Conservation (phyloP, 75 land plant genomes). For the Sequoia sempervirens region DNA sequence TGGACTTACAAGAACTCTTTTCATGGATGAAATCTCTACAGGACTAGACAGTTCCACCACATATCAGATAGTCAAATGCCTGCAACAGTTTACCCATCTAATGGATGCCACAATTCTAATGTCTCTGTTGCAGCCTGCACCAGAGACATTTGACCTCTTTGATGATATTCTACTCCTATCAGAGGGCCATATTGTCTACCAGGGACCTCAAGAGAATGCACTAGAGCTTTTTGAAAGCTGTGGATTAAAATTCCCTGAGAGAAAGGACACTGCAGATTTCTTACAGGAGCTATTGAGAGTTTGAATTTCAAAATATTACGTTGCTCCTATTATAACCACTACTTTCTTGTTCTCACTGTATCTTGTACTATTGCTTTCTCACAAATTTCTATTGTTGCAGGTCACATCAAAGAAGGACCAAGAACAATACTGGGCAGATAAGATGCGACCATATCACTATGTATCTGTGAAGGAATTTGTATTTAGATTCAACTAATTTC, state of each 20-base stretch:
- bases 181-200: conserved; percentile 76
- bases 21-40: conserved; percentile 88
- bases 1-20: conserved; percentile 71
- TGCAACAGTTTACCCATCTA: conserved; percentile 67
- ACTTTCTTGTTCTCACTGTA: not conserved
- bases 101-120: conserved; percentile 67
- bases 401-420: conserved; percentile 92
- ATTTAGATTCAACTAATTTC: conserved; percentile 51
- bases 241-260: conserved; percentile 67
- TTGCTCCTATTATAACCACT: not conserved
- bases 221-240: conserved; percentile 67
- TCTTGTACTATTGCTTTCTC: not conserved
- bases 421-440: conserved; percentile 82
- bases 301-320: not conserved
- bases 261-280: conserved; percentile 84
- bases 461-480: conserved; percentile 70
- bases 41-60: conserved; percentile 87
- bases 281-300: conserved; percentile 59
- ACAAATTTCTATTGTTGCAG: conserved; percentile 17
- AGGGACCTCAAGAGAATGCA: conserved; percentile 66
- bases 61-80: conserved; percentile 78
- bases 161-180: conserved; percentile 74
- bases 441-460: conserved; percentile 51
- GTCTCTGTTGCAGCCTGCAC: conserved; percentile 90
- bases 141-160: conserved; percentile 85